Base-by-base conservation (phyloP, 768 basidiomycete species). In the Podaxis carcinomalis region DNA sequence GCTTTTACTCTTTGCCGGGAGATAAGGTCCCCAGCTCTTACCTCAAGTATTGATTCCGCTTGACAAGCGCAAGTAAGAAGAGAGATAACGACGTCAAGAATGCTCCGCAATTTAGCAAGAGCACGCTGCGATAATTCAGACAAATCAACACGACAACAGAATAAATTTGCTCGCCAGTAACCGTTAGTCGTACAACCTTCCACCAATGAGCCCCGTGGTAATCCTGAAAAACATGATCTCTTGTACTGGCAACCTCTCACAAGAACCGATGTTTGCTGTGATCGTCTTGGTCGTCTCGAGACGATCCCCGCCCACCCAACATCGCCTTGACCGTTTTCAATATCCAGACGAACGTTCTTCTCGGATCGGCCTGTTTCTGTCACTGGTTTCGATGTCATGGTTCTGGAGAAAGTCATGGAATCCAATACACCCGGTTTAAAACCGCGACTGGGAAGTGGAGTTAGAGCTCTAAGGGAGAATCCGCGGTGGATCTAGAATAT, bases 111-210 rank as follows among this genome's bases (percentile, higher is more conserved):
- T 72, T 70, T 1, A 80, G 50, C 13, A 79, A 62, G 36, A 67
- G 60, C 44, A 70, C 69, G 55, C 75, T 74, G 14, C 3, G 44
- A 42, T 55, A n/a, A 14, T 23, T 44, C 16, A 53, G 32, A 50
- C 3, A 44, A 39, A 27, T 9, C 3, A 11, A 49, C 3, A 11
- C 19, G 7, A 25, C 25, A 19, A n/a, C 16, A 47, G 4, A 4
- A 39, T 27, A 68, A 27, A 77, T 63, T 9, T n/a, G 64, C 76
- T 64, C 62, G 77, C 77, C 79, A 82, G 63, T 80, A 75, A 51
- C 83, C 82, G 35, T 72, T 73, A n/a, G 46, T 83, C 82, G 60
- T 81, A 80, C 5, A 80, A 51, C 19, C 75, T 70, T 35, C 82
- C 82, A 0, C 72, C 70, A 14, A 77, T 39, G 35, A 80, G 67